Evolutionary conservation across 306 rosid species (phyloP).

Genomic region (Adenanthera pavonina): DNA sequence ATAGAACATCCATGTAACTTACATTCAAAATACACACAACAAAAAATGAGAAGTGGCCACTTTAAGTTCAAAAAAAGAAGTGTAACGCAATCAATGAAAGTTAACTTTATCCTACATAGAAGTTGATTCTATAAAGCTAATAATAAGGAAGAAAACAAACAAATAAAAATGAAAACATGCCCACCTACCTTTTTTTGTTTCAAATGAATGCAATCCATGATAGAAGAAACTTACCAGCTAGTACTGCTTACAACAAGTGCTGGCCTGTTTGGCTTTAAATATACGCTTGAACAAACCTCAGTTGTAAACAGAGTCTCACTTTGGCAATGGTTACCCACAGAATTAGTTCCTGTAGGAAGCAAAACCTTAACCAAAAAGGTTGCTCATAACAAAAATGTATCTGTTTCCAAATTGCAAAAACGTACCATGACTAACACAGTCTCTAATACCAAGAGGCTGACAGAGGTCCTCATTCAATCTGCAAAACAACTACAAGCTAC

Average conservation of each 20-base stretch:
- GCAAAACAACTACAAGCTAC: conserved; percentile 67
- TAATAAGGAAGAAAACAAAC: not conserved
- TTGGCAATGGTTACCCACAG: conserved; percentile 46
- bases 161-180: conserved; percentile 9
- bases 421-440: conserved; percentile 74
- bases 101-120: conserved; percentile 24
- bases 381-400: conserved; percentile 9
- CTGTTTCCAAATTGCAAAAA: conserved; percentile 8
- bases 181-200: not conserved
- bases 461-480: conserved; percentile 67
- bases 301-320: conserved; percentile 65
- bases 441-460: conserved; percentile 69
- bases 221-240: conserved; percentile 71
- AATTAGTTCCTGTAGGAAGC: conserved; percentile 49
- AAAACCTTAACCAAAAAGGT: conserved; percentile 30
- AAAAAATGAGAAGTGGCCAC: not conserved
- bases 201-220: conserved; percentile 21
- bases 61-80: not conserved
- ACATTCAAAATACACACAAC: not conserved
- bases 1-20: conserved; percentile 7
- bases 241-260: conserved; percentile 97
- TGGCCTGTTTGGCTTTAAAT: conserved; percentile 74
- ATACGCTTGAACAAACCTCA: conserved; percentile 51
- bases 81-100: not conserved
- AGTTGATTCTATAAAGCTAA: not conserved